Evolutionary conservation across 805 yeast genomes (phyloP).

Genomic region (Ogataea parapolymorpha): DNA sequence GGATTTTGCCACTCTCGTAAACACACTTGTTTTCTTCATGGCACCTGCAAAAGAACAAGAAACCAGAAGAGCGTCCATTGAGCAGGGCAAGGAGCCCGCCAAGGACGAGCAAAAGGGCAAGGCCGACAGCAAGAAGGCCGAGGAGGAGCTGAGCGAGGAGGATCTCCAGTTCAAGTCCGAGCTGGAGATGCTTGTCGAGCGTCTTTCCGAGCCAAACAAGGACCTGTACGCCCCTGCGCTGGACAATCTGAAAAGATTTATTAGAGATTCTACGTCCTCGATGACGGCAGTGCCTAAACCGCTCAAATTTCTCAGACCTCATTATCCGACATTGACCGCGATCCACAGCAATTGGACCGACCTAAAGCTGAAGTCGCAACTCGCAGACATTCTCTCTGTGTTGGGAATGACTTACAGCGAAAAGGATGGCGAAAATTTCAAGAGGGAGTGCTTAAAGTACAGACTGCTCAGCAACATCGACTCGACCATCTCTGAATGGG

Average conservation of each 20-base stretch:
- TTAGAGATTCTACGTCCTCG: constrained; percentile 91
- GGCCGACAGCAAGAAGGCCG: constrained; percentile 31
- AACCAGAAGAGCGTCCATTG: constrained; percentile 9
- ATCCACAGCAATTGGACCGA: constrained; percentile 66
- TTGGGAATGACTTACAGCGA: constrained; percentile 93
- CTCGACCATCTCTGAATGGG: constrained; percentile 81
- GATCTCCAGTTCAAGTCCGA: constrained; percentile 85
- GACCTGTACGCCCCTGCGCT: constrained; percentile 59
- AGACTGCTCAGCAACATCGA: constrained; percentile 51
- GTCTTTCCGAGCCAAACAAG: constrained; percentile 54
- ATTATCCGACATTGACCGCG: constrained; percentile 63
- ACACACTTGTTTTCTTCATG: constrained; percentile 13
- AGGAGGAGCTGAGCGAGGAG: constrained; percentile 90
- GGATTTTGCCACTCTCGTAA: constrained; percentile 20
- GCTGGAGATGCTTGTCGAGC: constrained; percentile 81
- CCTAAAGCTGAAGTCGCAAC: constrained; percentile 43
- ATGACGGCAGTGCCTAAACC: constrained; percentile 99
- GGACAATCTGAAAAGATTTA: constrained; percentile 66
- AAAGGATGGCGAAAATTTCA: constrained; percentile 47
- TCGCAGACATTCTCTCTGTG: constrained; percentile 90
- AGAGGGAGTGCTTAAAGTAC: constrained; percentile 74
- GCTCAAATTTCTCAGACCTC: constrained; percentile 88
- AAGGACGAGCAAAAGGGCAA: constrained; percentile 17
- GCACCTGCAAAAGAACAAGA: constrained; percentile 26
- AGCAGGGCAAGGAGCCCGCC: constrained; percentile 13